Evolutionary conservation across 75 land plant genomes (phyloP).

Genomic region (Pinus taeda): DNA sequence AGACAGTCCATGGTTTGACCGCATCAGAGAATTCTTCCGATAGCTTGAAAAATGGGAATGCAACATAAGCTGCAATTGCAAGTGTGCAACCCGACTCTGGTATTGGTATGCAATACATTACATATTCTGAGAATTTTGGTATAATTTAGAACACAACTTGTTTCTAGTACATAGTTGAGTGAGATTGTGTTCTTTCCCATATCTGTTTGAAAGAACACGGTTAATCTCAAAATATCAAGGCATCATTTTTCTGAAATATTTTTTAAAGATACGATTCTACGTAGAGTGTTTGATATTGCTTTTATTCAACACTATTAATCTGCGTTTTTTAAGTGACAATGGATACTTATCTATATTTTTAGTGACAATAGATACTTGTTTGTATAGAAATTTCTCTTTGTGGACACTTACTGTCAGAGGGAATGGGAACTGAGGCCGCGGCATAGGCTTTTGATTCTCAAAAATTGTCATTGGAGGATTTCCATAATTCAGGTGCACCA

Average conservation of each 20-base stretch:
- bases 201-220: not conserved
- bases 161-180: not conserved
- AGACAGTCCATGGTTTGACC: not conserved
- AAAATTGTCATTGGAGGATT: constrained; percentile 46
- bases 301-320: not conserved
- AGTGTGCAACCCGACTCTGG: not conserved
- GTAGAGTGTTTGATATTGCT: not conserved
- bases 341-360: not conserved
- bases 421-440: constrained; percentile 71
- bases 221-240: not conserved
- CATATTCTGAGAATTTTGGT: constrained; percentile 1
- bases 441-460: constrained; percentile 51
- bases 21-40: not conserved
- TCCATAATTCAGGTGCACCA: constrained; percentile 28
- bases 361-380: constrained; percentile 10
- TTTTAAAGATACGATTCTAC: not conserved
- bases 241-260: not conserved
- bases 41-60: not conserved
- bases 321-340: not conserved
- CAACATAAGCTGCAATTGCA: constrained; percentile 3
- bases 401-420: constrained; percentile 47
- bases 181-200: not conserved
- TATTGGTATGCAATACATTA: constrained; percentile 12
- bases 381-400: constrained; percentile 56
- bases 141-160: not conserved